Percentiles rank a stretch among this genome's conserved stretches.
phyloP scores from a whole-genome alignment of 495 filamentous ascomycete species.

The Symbiotaphrina buchneri region DNA sequence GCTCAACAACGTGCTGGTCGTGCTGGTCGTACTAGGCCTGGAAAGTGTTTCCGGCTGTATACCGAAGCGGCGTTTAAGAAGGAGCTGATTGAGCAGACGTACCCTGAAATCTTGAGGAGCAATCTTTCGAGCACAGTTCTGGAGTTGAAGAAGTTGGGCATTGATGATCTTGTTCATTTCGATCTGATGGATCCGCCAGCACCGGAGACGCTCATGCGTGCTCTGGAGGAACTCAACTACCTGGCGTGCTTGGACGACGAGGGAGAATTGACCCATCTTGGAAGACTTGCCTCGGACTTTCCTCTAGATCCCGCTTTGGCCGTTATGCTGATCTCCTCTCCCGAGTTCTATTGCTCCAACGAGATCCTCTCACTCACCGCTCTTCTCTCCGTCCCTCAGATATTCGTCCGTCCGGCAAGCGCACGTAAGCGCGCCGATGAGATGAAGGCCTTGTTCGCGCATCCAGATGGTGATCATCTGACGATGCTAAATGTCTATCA shows the following conservation, averaged over 20 bases:
- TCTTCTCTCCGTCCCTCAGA: slow-evolving; percentile 80
- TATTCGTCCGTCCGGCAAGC: slow-evolving; percentile 72
- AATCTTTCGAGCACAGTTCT: slow-evolving; percentile 88
- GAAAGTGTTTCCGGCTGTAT: slow-evolving; percentile 95
- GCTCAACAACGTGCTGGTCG: slow-evolving; percentile 95
- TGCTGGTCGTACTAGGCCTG: slow-evolving; percentile 91
- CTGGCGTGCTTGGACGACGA: slow-evolving; percentile 93
- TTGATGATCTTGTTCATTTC: slow-evolving; percentile 93
- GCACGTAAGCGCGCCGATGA: slow-evolving; percentile 86
- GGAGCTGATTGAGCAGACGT: slow-evolving; percentile 88
- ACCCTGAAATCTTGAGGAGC: slow-evolving; percentile 86
- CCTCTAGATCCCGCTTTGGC: slow-evolving; percentile 87
- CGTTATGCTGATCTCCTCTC: slow-evolving; percentile 93
- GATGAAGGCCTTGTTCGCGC: slow-evolving; percentile 87
- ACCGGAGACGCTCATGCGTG: slow-evolving; percentile 96
- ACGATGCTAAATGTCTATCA: slow-evolving; percentile 97
- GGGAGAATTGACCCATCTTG: slow-evolving; percentile 68
- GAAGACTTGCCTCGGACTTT: slow-evolving; percentile 80
- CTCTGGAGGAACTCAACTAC: slow-evolving; percentile 94
- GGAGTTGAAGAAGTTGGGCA: slow-evolving; percentile 90
- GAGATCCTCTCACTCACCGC: slow-evolving; percentile 92
- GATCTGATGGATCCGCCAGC: slow-evolving; percentile 98
- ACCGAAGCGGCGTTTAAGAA: slow-evolving; percentile 95
- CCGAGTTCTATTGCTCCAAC: slow-evolving; percentile 97
- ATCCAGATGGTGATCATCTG: slow-evolving; percentile 83